Evolutionary conservation across 164 flowering plant genomes (phyloP).

Genomic region (Vitis rupestris): DNA sequence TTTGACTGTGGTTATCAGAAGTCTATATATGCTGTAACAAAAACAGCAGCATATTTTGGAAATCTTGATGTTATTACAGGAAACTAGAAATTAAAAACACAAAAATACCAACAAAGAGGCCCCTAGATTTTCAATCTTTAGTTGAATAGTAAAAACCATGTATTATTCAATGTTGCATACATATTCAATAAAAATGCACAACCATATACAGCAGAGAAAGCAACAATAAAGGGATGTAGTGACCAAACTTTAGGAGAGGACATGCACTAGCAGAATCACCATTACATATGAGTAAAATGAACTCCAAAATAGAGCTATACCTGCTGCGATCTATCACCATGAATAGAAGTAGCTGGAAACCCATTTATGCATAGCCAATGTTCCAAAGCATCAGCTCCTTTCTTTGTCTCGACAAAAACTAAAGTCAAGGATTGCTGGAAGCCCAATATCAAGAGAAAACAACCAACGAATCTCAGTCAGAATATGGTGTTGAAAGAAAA

Average conservation of each 20-base stretch:
- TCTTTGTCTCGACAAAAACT: slow-evolving; percentile 20
- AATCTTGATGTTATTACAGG: too few species aligned
- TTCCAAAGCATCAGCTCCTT: slow-evolving; percentile 12
- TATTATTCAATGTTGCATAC: too few species aligned
- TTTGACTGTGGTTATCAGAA: too few species aligned
- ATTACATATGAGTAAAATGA: background rate
- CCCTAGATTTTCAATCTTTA: too few species aligned
- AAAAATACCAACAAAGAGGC: too few species aligned
- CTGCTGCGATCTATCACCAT: slow-evolving; percentile 17
- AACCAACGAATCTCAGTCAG: background rate
- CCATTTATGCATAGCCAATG: slow-evolving; percentile 13
- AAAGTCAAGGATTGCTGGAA: slow-evolving; percentile 15
- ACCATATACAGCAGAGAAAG: too few species aligned
- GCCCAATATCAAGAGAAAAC: background rate
- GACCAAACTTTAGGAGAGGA: background rate
- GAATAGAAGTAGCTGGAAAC: slow-evolving; percentile 15
- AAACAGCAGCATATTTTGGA: too few species aligned
- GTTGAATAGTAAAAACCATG: too few species aligned
- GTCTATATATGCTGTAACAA: too few species aligned
- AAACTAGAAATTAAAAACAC: too few species aligned
- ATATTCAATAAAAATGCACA: too few species aligned
- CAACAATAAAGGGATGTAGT: too few species aligned
- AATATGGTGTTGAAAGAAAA: background rate
- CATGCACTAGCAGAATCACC: background rate
- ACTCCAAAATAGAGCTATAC: background rate